Base-by-base conservation (phyloP, 192 early-diverging fungal genomes). In the Dispira simplex region DNA sequence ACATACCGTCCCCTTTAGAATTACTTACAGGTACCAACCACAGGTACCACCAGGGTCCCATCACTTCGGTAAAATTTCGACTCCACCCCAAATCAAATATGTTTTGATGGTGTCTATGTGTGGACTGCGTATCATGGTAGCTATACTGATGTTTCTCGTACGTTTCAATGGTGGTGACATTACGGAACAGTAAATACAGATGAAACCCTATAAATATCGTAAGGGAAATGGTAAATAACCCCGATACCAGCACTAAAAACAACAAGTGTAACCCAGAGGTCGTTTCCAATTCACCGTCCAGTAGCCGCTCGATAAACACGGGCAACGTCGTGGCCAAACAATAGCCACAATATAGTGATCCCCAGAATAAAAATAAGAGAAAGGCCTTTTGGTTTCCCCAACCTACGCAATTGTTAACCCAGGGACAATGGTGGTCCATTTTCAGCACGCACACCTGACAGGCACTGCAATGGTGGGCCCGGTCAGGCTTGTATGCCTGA, bases 381-480 rank as follows among this genome's bases (percentile, higher is more conserved):
- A 90, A 90, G 25, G 81, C 79, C 62, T 87, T 80, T 60, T 90
- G 87, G 63, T 86, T 90, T 27, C 71, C 79, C 66, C 83, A 82
- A 2, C 88, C 88, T 32, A 90, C 85, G 62, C 87, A 88, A 66
- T 87, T 87, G 64, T 85, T 83, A 66, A 90, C 81, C 88, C 88
- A 90, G 12, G 86, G 86, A 43, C 88, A 84, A 65, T 86, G 81
- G 67, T 90, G 88, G 69, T 90, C 88, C 65, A 88, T 86, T 65
- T 78, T 81, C 57, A 90, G 66, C n/a, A 90, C 86, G 63, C 88
- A 90, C 21, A 68, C 62, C 48, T 79, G 81, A 67, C 86, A 88
- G 13, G 85, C 75, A 64, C 85, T 86, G 60, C 88, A 90, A 68
- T 90, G 88, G 66, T 90, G 88, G 14, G 86, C 75, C 63, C 88